A percentile compares a stretch with the other conserved stretches of the same genome.
Evolutionary conservation across 164 flowering plant species (phyloP).

Genomic region (Stephania cephalantha): DNA sequence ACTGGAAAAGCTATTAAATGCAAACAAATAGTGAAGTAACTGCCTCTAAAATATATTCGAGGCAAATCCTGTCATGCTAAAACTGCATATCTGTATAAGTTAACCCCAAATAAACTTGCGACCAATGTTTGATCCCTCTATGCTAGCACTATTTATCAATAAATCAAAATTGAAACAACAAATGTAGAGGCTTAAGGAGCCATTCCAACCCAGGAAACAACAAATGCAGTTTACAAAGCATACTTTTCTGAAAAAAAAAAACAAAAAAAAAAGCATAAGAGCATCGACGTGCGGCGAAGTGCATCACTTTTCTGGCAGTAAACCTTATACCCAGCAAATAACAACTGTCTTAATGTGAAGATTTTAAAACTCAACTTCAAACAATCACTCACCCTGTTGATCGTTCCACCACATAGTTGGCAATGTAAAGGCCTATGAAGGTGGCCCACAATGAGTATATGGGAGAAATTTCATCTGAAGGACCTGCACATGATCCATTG

Average conservation of each 20-base stretch:
- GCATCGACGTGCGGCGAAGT: not conserved
- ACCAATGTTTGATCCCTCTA: not conserved
- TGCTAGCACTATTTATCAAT: not conserved
- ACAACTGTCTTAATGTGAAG: not conserved
- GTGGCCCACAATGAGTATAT: slow-evolving; percentile 98
- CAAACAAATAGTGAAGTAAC: not conserved
- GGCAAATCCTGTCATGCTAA: not conserved
- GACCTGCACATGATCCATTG: slow-evolving; percentile 63
- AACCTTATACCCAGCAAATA: not conserved
- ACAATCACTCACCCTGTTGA: slow-evolving; percentile 67
- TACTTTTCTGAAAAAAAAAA: not conserved
- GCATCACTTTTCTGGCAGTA: not conserved
- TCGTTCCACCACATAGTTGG: slow-evolving; percentile 94
- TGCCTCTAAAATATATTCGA: not conserved
- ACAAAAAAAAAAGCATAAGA: not conserved
- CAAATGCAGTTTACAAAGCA: not conserved
- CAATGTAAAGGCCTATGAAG: slow-evolving; percentile 95
- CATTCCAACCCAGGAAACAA: not conserved
- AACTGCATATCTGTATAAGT: not conserved
- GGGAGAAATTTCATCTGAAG: slow-evolving; percentile 90
- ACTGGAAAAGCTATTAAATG: not conserved
- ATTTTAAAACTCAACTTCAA: not conserved
- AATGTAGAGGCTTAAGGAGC: not conserved
- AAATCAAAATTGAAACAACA: not conserved
- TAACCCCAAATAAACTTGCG: not conserved